Evolutionary conservation across 2,329 filamentous ascomycete genomes (phyloP), one percentile per base, ranked within the genome.

Genomic region (Monilinia vaccinii-corymbosi): DNA sequence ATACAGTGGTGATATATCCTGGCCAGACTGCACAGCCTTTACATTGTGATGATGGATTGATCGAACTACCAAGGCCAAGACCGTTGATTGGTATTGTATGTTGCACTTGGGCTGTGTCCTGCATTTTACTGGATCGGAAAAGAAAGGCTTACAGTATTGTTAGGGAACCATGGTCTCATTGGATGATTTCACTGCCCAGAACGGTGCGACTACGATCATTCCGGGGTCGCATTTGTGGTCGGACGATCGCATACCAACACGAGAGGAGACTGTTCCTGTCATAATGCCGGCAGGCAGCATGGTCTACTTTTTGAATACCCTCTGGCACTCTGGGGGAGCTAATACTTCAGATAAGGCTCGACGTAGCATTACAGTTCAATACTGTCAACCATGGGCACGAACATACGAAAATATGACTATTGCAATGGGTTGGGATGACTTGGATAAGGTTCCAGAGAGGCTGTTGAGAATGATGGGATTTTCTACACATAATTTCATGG

Each of bases 1-100:
- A 75, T 63, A 73, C 73, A 8, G 75, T 76, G 45, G 66, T 68
- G 55, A 75, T 75, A 62, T 71, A 71, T 49, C 72, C 73, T 0
- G 73, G 73, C 4, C 70, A 69, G 53, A 68, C 67, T 42, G 62
- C 68, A 18, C 74, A 76, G 63, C 61, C 64, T 21, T 68, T 75
- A 46, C 74, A 75, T 64, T 73, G 72, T 31, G 73, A 71, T 66
- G 70, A 71, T 64, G 69, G 67, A 5, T 63, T 71, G 51, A 66
- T 70, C 53, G 31, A 52, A 18, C 53, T 71, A 23, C 69, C 69
- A 14, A 62, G 69, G 25, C 69, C 69, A 21, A 68, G 67, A 47
- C 69, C 69, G 14, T 63, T 70, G 42, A 65, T 71, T 56, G 69
- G 69, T 11, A 63, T 65, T 59, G 69, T 70, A 61, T 25, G 47